Conservation (phyloP, 2,329 filamentous ascomycete species). For the Lasiodiplodia gonubiensis region DNA sequence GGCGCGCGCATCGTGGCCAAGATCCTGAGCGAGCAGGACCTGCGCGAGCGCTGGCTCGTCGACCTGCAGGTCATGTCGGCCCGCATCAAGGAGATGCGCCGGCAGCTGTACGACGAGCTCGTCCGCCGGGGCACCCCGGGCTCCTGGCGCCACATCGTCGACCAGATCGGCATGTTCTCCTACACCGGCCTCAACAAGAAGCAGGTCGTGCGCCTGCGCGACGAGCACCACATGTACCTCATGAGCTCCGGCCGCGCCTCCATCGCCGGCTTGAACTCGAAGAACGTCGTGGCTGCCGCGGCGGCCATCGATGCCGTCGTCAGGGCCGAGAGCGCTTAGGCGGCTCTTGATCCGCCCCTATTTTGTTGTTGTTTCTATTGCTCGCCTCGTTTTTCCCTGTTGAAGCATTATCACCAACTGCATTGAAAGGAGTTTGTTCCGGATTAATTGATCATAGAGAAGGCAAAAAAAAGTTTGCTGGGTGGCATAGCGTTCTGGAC, state of each 20-base stretch:
- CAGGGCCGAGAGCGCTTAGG: constrained; percentile 7
- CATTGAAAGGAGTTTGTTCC: constrained; percentile 28
- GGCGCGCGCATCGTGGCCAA: constrained; percentile 41
- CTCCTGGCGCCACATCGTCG: constrained; percentile 41
- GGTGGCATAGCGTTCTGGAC: neutral
- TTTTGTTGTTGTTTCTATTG: neutral
- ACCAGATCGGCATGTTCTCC: constrained; percentile 51
- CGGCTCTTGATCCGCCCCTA: neutral
- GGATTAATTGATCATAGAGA: neutral
- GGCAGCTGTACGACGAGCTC: constrained; percentile 36
- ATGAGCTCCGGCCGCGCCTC: constrained; percentile 43
- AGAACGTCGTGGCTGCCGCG: constrained; percentile 28
- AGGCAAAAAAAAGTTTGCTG: neutral
- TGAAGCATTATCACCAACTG: constrained; percentile 12
- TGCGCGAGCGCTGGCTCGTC: constrained; percentile 39
- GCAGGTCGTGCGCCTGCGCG: constrained; percentile 41
- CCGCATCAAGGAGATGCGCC: constrained; percentile 44
- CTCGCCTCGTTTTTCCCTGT: neutral
- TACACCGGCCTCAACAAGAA: constrained; percentile 44
- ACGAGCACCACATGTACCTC: constrained; percentile 46
- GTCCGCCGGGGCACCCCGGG: constrained; percentile 35
- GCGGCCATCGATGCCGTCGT: constrained; percentile 31
- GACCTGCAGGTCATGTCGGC: constrained; percentile 45
- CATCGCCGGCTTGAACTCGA: constrained; percentile 34
- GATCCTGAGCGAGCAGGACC: constrained; percentile 34